phyloP scores from a whole-genome alignment of 495 filamentous ascomycete genomes.

The Hapsidospora chrysogenum region DNA sequence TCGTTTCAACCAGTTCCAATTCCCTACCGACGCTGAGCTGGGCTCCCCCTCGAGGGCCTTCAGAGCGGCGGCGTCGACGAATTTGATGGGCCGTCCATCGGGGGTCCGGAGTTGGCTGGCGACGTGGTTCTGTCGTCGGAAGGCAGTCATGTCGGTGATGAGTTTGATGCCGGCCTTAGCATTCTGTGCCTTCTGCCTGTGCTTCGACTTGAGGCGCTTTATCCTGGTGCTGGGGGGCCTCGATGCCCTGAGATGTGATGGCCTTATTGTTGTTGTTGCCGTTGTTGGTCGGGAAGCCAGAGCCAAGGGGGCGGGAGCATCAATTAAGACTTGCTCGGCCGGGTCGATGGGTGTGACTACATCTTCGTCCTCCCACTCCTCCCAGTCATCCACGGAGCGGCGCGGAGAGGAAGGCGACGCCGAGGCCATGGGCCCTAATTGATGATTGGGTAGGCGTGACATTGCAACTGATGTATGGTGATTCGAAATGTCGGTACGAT shows the following conservation, averaged over 20 bases:
- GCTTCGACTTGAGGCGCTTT: constrained; percentile 25
- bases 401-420: too few species aligned
- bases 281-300: too few species aligned
- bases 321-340: constrained; percentile 12
- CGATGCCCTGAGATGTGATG: too few species aligned
- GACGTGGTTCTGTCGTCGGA: constrained; percentile 8
- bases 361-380: constrained; percentile 28
- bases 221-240: constrained; percentile 16
- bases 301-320: constrained; percentile 3
- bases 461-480: too few species aligned
- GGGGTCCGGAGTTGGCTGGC: constrained; percentile 2
- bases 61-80: constrained; percentile 32
- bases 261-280: too few species aligned
- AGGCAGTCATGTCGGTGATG: constrained; percentile 37
- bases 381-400: constrained; percentile 25
- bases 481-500: too few species aligned
- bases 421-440: too few species aligned
- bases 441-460: too few species aligned
- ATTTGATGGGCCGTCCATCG: constrained; percentile 18
- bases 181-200: constrained; percentile 36
- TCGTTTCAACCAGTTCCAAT: constrained; percentile 25
- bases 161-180: constrained; percentile 46
- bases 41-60: constrained; percentile 28
- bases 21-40: constrained; percentile 20
- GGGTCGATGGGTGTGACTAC: constrained; percentile 12